Evolutionary conservation across 805 yeast genomes (phyloP), one percentile per base, ranked within the genome.

Genomic region (Monosporozyma solicola): DNA sequence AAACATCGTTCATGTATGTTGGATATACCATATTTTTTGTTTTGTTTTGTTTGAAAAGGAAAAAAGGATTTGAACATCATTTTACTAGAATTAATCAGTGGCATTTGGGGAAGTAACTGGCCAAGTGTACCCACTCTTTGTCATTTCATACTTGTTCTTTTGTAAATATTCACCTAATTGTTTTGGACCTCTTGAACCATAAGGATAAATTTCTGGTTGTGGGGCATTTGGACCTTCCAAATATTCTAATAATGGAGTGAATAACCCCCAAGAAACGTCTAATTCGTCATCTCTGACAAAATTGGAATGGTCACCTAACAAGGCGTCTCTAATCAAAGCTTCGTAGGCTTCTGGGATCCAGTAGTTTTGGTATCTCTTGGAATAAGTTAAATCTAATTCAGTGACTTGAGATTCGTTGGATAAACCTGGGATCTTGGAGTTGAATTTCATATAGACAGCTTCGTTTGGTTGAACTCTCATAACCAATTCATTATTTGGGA

Each of bases 271-370:
- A 55, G 95, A 85, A 54, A 85, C 83, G 53, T 91, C 97, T 66
- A 94, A 80, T 74, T 94, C 99, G 69, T 94, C 99, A 68, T 91
- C 97, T 74, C 99, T 85, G 39, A 94, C 98, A 69, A 94, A 94
- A 75, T 92, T 92, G 51, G 98, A 87, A 73, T 94, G 99, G 71
- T 91, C 96, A 53, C 95, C 98, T 60, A 81, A 79, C 66, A 85
- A 72, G 57, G 92, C 87, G 71, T 94, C 98, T 71, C 95, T 82
- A 63, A 94, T 88, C 62, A 94, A 80, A 1, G 97, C 86, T 75
- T 94, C 99, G 71, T 94, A 94, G 43, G 98, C 98, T 76, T 92
- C 97, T 46, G 99, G 98, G 64, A 94, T 91, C 84, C 94, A 86
- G 73, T 88, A 85, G 66, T 88, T 85, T 58, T 86, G 75, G 74